phyloP scores from a whole-genome alignment of 176 grass and related monocot genomes.

The Zoysia japonica region DNA sequence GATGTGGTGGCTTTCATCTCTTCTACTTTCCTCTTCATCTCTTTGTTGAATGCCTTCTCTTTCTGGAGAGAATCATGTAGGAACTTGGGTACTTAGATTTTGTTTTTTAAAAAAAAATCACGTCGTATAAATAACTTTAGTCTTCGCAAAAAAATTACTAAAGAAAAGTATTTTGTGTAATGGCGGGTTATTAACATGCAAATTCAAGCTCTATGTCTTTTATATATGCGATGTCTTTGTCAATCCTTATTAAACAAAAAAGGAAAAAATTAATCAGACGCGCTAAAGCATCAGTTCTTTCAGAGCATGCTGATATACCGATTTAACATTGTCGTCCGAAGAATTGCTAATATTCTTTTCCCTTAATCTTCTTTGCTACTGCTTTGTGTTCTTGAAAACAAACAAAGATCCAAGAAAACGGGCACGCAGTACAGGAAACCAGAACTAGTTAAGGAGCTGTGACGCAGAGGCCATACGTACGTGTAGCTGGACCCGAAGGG shows the following conservation, averaged over 20 bases:
- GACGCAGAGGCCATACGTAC: slow-evolving; percentile 39
- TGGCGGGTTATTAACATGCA: too few relatives aligned
- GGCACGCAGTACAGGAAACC: neutral
- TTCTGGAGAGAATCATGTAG: slow-evolving; percentile 52
- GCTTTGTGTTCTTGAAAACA: slow-evolving; percentile 3
- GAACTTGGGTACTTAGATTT: neutral
- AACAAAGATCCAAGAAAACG: neutral
- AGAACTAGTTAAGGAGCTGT: slow-evolving; percentile 9
- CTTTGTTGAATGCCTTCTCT: slow-evolving; percentile 64
- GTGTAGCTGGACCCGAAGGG: slow-evolving; percentile 61
- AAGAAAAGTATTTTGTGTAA: too few relatives aligned
- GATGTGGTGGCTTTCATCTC: slow-evolving; percentile 69
- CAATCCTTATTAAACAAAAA: slow-evolving; percentile 18
- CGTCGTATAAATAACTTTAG: neutral
- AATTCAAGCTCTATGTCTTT: too few relatives aligned
- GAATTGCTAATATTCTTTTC: neutral
- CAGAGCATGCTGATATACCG: neutral
- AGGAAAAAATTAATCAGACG: neutral
- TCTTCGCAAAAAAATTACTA: too few relatives aligned
- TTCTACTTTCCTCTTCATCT: slow-evolving; percentile 27
- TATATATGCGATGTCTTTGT: too few relatives aligned
- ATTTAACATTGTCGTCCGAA: neutral
- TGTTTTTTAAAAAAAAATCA: neutral
- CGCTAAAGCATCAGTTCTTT: neutral
- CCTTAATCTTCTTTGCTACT: neutral